Evolutionary conservation across 768 basidiomycete species (phyloP).

Genomic region (Suillus alpinus): DNA sequence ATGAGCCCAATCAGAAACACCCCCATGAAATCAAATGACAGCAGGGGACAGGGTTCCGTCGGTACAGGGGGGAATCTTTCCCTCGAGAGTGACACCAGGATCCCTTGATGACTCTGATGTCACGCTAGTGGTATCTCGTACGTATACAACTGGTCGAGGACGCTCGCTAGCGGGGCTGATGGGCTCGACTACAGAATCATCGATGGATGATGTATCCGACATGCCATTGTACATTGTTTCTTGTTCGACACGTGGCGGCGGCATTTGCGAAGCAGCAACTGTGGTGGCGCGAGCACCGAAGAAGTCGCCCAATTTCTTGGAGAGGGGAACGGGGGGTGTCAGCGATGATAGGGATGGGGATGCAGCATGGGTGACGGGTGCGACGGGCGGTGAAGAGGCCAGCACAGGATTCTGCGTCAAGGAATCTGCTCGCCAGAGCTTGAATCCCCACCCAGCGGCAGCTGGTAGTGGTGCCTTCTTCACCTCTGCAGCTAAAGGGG

Average conservation of each 20-base stretch:
- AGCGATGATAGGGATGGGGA: conserved; percentile 21
- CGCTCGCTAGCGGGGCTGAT: conserved; percentile 31
- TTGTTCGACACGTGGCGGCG: conserved; percentile 22
- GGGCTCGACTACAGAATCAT: conserved; percentile 34
- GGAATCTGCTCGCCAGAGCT: conserved; percentile 56
- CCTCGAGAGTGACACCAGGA: conserved; percentile 26
- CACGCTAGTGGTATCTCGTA: conserved; percentile 29
- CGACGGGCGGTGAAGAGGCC: conserved; percentile 18
- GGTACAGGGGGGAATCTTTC: conserved; percentile 15
- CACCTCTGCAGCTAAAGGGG: conserved; percentile 29
- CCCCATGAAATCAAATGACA: conserved; percentile 23
- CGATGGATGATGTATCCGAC: conserved; percentile 36
- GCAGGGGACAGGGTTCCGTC: conserved; percentile 24
- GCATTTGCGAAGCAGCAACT: conserved; percentile 24
- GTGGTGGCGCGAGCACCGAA: conserved; percentile 56
- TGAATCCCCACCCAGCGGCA: conserved; percentile 62
- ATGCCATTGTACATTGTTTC: conserved; percentile 25
- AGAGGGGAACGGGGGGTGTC: conserved; percentile 43
- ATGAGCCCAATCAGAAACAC: not conserved
- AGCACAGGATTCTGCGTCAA: conserved; percentile 23
- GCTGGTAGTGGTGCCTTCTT: conserved; percentile 25
- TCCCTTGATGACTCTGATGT: conserved; percentile 26
- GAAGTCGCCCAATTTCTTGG: conserved; percentile 69
- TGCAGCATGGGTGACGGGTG: conserved; percentile 5
- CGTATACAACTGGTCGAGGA: conserved; percentile 23